Evolutionary conservation across 495 filamentous ascomycete species (phyloP), one percentile per base, ranked within the genome.

Genomic region (Platismatia glauca): DNA sequence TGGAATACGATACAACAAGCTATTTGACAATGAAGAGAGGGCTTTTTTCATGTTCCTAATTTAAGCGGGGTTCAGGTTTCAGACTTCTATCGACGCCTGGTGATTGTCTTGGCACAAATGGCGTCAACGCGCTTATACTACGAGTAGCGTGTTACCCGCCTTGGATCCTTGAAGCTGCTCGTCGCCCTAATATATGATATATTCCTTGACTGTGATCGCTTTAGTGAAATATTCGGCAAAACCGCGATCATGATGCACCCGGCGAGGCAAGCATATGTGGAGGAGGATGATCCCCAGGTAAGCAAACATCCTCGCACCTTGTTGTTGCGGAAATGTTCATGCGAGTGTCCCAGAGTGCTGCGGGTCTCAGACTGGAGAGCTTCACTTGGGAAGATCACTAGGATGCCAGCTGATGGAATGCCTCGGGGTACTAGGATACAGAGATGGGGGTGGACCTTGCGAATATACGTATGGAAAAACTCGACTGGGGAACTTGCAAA

Each of bases 261-360:
- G 44, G 82, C 94, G 68, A 81, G 94, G 67, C 88, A 92, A 73
- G 92, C 94, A n/a, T 96, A 95, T 75, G 90, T 97, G 65, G 94
- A 97, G 79, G 94, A 96, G 68, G 85, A 76, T 13, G 78, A 81
- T 29, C 66, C 78, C 27, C 83, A 89, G 79, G 89, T 91, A 83
- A 82, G 86, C 66, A 50, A 34, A 13, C 64, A 41, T 59, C 62
- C 60, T 60, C 65, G 59, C 43, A 66, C 43, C 58, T 37, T 33
- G 62, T 24, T 56, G 43, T 53, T 18, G 59, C 53, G 66, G 57
- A 63, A 66, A 71, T 67, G 68, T 73, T 69, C 71, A 68, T 66
- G 63, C 68, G 57, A 57, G 29, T 64, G 29, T 43, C 27, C 37
- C 63, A 64, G 63, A 64, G 48, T 15, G 33, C 22, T 39, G 50